A percentile compares a stretch with the other conserved stretches of the same genome.
Evolutionary conservation across 768 basidiomycete genomes (phyloP).

Genomic region (Russula compacta): DNA sequence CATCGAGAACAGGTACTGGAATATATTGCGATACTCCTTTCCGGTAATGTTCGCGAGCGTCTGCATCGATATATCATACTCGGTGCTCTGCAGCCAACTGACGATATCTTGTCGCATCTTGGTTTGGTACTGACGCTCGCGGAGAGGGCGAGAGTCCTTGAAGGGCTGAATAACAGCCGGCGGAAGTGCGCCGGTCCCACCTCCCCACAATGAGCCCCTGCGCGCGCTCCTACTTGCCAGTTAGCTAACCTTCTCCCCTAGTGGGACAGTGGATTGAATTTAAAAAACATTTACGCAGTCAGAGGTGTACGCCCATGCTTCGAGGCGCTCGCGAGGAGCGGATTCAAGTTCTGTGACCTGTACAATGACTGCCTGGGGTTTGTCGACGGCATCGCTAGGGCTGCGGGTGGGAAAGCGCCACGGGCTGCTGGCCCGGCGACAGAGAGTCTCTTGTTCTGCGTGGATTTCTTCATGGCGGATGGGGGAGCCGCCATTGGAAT

Average conservation of each 20-base stretch:
- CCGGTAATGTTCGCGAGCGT: conserved; percentile 71
- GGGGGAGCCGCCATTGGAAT: conserved; percentile 51
- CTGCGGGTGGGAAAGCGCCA: conserved; percentile 36
- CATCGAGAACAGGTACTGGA: conserved; percentile 62
- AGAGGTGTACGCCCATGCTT: conserved; percentile 72
- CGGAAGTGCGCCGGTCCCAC: conserved; percentile 39
- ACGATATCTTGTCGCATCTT: conserved; percentile 74
- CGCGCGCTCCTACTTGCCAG: conserved; percentile 47
- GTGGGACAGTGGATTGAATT: neutral
- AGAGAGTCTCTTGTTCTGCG: conserved; percentile 51
- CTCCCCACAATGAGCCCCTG: conserved; percentile 67
- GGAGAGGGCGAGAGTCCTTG: conserved; percentile 72
- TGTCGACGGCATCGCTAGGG: conserved; percentile 26
- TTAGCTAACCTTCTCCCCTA: conserved; percentile 4
- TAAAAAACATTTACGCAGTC: conserved; percentile 32
- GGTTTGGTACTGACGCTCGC: conserved; percentile 63
- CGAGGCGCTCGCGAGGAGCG: conserved; percentile 57
- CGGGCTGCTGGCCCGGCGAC: conserved; percentile 69
- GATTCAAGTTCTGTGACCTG: conserved; percentile 60
- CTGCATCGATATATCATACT: conserved; percentile 58
- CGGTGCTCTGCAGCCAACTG: conserved; percentile 55
- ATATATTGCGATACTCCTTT: conserved; percentile 80
- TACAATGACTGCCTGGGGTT: conserved; percentile 63
- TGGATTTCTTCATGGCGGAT: conserved; percentile 63
- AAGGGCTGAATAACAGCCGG: conserved; percentile 44